Conservation (phyloP, 1,139 yeast species). For the Hemisphaericaspora lyxosophila region DNA sequence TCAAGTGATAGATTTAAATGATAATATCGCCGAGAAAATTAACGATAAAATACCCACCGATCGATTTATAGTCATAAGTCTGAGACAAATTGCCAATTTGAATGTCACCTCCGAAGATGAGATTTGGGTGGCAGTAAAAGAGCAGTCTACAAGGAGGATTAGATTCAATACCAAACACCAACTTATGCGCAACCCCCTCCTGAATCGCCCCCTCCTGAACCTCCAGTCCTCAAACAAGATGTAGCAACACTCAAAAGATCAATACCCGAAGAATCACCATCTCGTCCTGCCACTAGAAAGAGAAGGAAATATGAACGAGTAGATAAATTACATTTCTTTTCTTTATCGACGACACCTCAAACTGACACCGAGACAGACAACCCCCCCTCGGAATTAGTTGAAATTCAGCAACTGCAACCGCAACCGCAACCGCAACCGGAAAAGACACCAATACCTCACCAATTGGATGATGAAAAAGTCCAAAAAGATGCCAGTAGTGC, state of each 20-base stretch:
- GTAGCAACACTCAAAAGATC: slow-evolving; percentile 7
- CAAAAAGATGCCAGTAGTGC: not conserved
- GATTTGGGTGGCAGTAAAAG: slow-evolving; percentile 12
- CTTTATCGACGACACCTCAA: slow-evolving; percentile 20
- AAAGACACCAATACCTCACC: not conserved
- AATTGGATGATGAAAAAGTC: not conserved
- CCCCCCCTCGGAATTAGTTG: not conserved
- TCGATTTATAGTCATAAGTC: slow-evolving; percentile 10
- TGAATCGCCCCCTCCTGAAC: not conserved
- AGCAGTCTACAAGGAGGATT: slow-evolving; percentile 6
- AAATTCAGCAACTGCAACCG: not conserved
- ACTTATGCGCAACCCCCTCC: not conserved
- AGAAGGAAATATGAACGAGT: slow-evolving; percentile 34
- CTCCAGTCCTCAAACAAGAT: not conserved
- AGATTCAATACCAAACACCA: slow-evolving; percentile 10
- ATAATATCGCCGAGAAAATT: slow-evolving; percentile 18
- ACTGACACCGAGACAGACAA: not conserved
- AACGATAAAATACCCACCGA: slow-evolving; percentile 13
- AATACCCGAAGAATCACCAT: slow-evolving; percentile 8
- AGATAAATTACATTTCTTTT: slow-evolving; percentile 34
- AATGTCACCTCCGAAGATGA: slow-evolving; percentile 8
- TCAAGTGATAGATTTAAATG: slow-evolving; percentile 1
- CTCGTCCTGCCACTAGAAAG: slow-evolving; percentile 18
- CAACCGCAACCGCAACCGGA: not conserved
- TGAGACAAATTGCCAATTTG: slow-evolving; percentile 4